Evolutionary conservation across 2,329 filamentous ascomycete genomes (phyloP).

Genomic region (Pseudogymnoascus sp.): DNA sequence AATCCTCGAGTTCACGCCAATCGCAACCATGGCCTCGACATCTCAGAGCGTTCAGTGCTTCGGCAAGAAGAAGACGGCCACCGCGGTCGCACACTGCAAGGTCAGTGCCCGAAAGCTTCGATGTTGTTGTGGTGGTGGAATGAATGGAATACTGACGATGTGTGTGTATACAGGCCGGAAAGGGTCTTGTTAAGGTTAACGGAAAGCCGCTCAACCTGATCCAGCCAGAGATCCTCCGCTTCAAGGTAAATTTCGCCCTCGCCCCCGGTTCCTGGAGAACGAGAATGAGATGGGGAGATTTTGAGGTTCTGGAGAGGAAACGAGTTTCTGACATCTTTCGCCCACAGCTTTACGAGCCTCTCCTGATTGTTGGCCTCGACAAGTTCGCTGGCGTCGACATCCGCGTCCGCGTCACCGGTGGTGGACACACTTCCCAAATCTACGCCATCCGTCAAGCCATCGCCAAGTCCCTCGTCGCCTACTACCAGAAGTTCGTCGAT

Average conservation of each 20-base stretch:
- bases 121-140: background rate
- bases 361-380: slow-evolving; percentile 94
- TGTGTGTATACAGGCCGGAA: slow-evolving; percentile 50
- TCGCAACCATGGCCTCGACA: slow-evolving; percentile 45
- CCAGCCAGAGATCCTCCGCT: slow-evolving; percentile 93
- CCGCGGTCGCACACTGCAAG: slow-evolving; percentile 71
- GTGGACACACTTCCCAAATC: slow-evolving; percentile 95
- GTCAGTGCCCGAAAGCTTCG: slow-evolving; percentile 36
- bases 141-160: slow-evolving; percentile 21
- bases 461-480: slow-evolving; percentile 92
- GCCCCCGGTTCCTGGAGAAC: background rate
- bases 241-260: slow-evolving; percentile 56
- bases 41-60: slow-evolving; percentile 91
- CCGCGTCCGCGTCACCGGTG: slow-evolving; percentile 89
- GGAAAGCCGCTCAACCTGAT: slow-evolving; percentile 90
- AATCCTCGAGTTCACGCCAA: slow-evolving; percentile 11
- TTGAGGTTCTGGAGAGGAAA: background rate
- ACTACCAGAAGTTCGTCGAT: slow-evolving; percentile 99
- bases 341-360: slow-evolving; percentile 85
- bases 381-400: slow-evolving; percentile 97
- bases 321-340: slow-evolving; percentile 6
- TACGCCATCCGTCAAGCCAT: slow-evolving; percentile 99
- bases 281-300: background rate
- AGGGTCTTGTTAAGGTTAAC: slow-evolving; percentile 97
- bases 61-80: slow-evolving; percentile 90